Conservation (phyloP, 176 grass and related monocot genomes). For the Bonia amplexicaulis region DNA sequence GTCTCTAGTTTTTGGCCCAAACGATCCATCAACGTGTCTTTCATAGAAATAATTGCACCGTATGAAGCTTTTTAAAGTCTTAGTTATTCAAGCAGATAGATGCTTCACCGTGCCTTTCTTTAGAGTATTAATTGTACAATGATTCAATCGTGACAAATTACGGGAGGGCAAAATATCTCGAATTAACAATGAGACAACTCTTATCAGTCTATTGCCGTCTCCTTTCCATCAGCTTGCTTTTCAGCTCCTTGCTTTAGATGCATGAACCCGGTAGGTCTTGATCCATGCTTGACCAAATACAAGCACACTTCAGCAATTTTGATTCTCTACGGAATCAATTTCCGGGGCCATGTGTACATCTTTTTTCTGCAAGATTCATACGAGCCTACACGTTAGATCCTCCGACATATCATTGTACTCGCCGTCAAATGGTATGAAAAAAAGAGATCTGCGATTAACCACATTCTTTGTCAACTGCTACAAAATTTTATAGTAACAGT, state of each 20-base stretch:
- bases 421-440: neutral
- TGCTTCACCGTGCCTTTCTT: neutral
- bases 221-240: neutral
- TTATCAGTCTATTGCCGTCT: neutral
- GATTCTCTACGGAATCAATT: neutral
- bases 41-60: neutral
- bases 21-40: neutral
- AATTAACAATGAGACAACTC: neutral
- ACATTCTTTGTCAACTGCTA: neutral
- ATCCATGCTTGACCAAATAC: neutral
- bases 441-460: neutral
- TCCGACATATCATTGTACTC: neutral
- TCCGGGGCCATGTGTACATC: neutral
- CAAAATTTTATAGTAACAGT: neutral
- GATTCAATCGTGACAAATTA: neutral
- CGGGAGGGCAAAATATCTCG: neutral
- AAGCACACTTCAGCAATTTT: neutral
- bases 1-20: neutral
- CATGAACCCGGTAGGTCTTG: neutral
- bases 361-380: neutral
- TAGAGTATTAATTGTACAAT: neutral
- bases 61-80: neutral
- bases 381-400: neutral
- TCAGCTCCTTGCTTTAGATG: neutral
- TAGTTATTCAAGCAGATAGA: neutral